phyloP scores from a whole-genome alignment of 2,329 filamentous ascomycete species.

The Fusarium subtropicale region DNA sequence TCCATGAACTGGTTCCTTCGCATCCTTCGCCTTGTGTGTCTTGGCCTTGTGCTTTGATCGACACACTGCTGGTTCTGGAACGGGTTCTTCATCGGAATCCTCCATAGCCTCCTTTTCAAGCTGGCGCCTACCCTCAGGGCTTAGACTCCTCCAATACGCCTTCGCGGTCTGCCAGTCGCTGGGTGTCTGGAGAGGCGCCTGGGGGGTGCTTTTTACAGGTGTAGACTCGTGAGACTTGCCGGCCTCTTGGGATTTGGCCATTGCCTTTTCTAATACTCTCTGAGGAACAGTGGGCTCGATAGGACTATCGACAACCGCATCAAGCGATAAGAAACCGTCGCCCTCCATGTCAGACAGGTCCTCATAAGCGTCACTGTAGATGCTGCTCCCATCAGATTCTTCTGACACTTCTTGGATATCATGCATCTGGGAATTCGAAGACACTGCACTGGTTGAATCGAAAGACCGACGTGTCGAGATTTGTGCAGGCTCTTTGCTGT shows the following conservation, averaged over 20 bases:
- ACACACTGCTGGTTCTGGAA: constrained; percentile 46
- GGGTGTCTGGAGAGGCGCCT: constrained; percentile 21
- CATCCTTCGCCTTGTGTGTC: constrained; percentile 51
- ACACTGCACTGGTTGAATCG: constrained; percentile 32
- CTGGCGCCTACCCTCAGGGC: constrained; percentile 70
- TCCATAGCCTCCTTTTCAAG: constrained; percentile 69
- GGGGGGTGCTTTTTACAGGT: not conserved
- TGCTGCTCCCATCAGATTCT: constrained; percentile 63
- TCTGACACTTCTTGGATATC: constrained; percentile 57
- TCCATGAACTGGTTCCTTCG: constrained; percentile 18
- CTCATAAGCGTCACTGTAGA: constrained; percentile 83
- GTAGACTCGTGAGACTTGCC: constrained; percentile 6
- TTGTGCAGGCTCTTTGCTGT: constrained; percentile 9
- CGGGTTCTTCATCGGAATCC: constrained; percentile 62
- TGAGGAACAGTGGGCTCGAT: constrained; percentile 37
- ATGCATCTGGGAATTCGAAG: constrained; percentile 47
- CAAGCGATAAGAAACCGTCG: constrained; percentile 76
- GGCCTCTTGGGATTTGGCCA: constrained; percentile 37
- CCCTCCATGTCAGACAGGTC: constrained; percentile 74
- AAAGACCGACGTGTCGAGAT: constrained; percentile 32
- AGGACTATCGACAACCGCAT: constrained; percentile 76
- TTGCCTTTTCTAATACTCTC: constrained; percentile 44
- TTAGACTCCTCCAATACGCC: constrained; percentile 76
- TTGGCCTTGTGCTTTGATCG: constrained; percentile 45
- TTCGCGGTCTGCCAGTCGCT: constrained; percentile 76